Base-by-base conservation (phyloP, 179 eudicot genomes). In the Kewa caespitosa region DNA sequence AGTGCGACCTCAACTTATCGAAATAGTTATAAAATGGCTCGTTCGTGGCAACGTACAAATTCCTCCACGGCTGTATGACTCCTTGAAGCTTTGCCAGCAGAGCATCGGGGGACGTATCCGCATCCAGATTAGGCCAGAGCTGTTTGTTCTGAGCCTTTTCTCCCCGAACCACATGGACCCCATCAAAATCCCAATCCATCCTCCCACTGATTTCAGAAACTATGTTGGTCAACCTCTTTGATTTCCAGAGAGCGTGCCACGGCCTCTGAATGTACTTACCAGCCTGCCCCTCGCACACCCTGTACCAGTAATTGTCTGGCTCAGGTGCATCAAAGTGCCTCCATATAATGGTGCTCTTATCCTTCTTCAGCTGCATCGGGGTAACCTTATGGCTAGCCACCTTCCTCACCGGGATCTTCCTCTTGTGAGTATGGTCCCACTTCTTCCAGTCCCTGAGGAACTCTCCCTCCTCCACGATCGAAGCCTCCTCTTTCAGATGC, bases 171-270 rank as follows among this genome's bases (percentile, higher is more conserved):
- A 95, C 97, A 73, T 95, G 99, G 71, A 91, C 92, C 0, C 91
- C 91, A 79, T 95, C 99, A 10, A 91, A 93, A 82, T 93, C 97
- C 99, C 99, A 95, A 79, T 95, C 95, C 97, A 95, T 83, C 48
- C 81, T 84, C 37, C 97, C 97, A 69, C 97, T 89, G 69, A 95
- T 95, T 25, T 82, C 99, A 28, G 97, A 84, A 41, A 93, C 99
- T 75, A 95, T 91, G 66, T 93, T 91, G 97, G 91, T 91, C 59
- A 95, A 81, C 81, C 97, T 84, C 91, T 91, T 95, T 30, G 99
- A 95, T 84, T 95, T 95, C 99, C 99, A 95, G 20, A 95, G 71
- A 0, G 95, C 86, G 14, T 89, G 91, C 99, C 99, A 95, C 4
- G 99, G 99, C 83, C 99, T 86, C 39, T 87, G 86, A 59, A 93